These are phyloP conservation scores for Pseudogymnoascus sp. DNA, from an alignment of 2,329 filamentous ascomycete genomes.

Conservation along the genomic window DNA sequence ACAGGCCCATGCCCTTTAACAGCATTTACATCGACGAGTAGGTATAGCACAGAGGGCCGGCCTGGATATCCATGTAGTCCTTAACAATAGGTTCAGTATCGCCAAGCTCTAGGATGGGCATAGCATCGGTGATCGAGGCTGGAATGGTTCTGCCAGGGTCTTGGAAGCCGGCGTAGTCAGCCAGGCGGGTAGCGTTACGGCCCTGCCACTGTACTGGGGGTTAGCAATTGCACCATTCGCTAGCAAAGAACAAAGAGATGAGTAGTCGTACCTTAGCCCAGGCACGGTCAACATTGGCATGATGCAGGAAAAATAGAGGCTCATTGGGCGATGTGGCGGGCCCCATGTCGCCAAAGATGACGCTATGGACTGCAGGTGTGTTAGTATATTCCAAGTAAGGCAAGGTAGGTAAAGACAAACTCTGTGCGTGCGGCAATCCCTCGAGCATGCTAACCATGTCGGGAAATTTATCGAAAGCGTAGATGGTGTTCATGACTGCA, in stretches of 20 bases:
- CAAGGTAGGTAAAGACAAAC: neutral
- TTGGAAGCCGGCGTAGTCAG: neutral
- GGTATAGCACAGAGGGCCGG: conserved; percentile 16
- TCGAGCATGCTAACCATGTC: conserved; percentile 1
- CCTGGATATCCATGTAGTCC: conserved; percentile 12
- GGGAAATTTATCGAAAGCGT: neutral
- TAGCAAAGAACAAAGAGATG: neutral
- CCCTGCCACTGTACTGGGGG: neutral
- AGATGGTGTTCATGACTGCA: neutral
- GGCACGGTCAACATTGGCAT: neutral
- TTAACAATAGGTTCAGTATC: conserved; percentile 3
- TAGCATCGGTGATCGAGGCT: neutral
- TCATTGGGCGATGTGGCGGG: neutral
- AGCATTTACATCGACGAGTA: conserved; percentile 14
- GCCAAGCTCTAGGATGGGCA: neutral
- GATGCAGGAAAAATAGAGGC: neutral
- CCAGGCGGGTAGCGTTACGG: neutral
- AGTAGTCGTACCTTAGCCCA: neutral
- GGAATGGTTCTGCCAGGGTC: neutral
- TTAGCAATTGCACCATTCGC: neutral
- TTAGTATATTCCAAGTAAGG: neutral
- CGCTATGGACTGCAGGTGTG: neutral
- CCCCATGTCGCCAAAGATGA: neutral
- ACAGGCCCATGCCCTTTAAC: neutral
- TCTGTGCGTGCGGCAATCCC: neutral